Base-by-base conservation (phyloP, 257 asterid species). In the Solanum habrochaites region DNA sequence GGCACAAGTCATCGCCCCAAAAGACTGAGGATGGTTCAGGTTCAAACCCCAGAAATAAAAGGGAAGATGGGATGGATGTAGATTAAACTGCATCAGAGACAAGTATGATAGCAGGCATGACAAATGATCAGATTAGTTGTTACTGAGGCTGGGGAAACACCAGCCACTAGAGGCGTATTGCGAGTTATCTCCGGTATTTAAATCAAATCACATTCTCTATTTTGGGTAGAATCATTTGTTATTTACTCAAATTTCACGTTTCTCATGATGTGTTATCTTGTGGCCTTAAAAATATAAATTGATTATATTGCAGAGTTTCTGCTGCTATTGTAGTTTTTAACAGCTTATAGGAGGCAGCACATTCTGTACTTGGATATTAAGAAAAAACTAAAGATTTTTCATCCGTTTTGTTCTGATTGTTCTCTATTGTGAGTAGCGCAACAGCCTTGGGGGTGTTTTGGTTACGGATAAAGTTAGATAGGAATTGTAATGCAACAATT, bases 31-130 rank as follows among this genome's bases (percentile, higher is more conserved):
- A 86, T 31, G 85, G 49, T 37, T 45, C 81, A 40, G 96, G 89
- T 60, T 85, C 90, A 16, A 93, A 89, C 67, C 64, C 87, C 23
- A 90, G 93, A 87, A 87, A 88, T 70, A 85, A 88, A 87, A 85
- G 89, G 89, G 94, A 91, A 88, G 96, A 93, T 78, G 94, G 90
- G 66, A 92, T 90, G 94, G 82, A 89, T 37, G 90, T 90, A 77
- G 98, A 93, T 89, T 93, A 88, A 91, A 37, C 45, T 86, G 83
- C 90, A 84, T 29, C 32, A 10, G 66, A 15, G 40, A 66, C 58
- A 67, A 23, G 42, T 29, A 18, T 80, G 43, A 49, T 8, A 47
- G 67, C 67, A 80, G 85, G 29, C 69, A 47, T 80, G 85, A 29
- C 67, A 47, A 49, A 80, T 18, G 42, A 80, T 80, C 27, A 47